A percentile compares a stretch with the other conserved stretches of the same genome.
Evolutionary conservation across 2,329 filamentous ascomycete genomes (phyloP).

Genomic region (Fusarium solani-melongenae): DNA sequence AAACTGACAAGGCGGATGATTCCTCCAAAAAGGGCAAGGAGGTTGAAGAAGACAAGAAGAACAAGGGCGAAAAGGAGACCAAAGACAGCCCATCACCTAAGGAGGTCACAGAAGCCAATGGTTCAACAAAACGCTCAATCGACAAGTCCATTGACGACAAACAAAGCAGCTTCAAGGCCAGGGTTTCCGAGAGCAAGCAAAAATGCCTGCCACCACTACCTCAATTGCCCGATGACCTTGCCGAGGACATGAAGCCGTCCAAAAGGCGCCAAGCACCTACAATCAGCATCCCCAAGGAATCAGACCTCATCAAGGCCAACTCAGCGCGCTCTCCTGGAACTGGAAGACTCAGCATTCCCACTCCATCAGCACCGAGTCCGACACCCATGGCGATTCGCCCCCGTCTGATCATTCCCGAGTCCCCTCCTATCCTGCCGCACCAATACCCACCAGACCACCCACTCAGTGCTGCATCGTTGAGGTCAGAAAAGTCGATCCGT

Average conservation of each 20-base stretch:
- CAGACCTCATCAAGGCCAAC: background rate
- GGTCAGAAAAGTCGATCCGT: constrained; percentile 34
- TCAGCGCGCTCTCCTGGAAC: background rate
- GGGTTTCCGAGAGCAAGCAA: background rate
- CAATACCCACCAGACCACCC: constrained; percentile 2
- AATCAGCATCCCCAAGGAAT: constrained; percentile 2
- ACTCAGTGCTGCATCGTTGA: constrained; percentile 28
- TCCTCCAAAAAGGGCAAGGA: background rate
- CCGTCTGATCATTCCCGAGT: constrained; percentile 43
- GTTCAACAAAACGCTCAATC: background rate
- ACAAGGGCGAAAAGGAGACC: background rate
- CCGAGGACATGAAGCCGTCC: background rate
- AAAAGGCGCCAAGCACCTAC: background rate
- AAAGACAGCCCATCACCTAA: background rate
- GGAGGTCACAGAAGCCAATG: background rate
- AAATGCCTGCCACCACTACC: background rate
- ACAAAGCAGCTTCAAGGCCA: background rate
- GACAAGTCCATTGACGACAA: background rate
- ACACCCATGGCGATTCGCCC: constrained; percentile 47
- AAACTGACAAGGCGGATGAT: background rate
- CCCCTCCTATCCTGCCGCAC: constrained; percentile 10
- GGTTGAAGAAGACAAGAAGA: background rate
- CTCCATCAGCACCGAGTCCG: constrained; percentile 50
- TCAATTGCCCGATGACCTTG: constrained; percentile 8
- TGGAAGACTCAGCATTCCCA: constrained; percentile 34